Base-by-base conservation (phyloP, 495 filamentous ascomycete genomes). In the Trichoderma asperelloides region DNA sequence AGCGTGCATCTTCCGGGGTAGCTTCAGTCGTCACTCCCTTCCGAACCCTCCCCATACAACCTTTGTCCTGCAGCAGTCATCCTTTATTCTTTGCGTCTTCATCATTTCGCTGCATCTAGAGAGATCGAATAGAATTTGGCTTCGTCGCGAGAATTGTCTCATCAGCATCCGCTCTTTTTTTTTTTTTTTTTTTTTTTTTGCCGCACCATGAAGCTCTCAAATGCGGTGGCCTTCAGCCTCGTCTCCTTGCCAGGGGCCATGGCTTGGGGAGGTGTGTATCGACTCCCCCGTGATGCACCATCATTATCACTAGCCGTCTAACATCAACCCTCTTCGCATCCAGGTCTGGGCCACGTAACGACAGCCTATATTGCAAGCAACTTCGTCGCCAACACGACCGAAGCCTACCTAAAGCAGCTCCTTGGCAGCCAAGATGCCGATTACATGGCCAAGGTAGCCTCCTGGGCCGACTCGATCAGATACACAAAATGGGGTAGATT, bases 381-480 rank as follows among this genome's bases (percentile, higher is more conserved):
- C 71, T 77, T 83, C 68, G 78, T 82, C 15, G 73, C 75, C 8
- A 71, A 73, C 18, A 39, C 70, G 37, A 83, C 81, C 0, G 69
- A 77, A 13, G 39, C 74, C 45, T 81, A 75, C 67, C 76, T 83
- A 63, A 77, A 83, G 67, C 68, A 68, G 21, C 68, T 83, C 66
- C 70, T 83, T 37, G 66, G 72, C 70, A 82, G 81, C 71, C 66
- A 76, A 70, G 81, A 82, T 7, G 67, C 73, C 49, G 77, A 84
- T 66, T 87, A 85, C 70, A 80, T 89, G 60, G 84, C 85, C 47
- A 78, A 79, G 57, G 81, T 87, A 15, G 84, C 87, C 2, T 87
- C 83, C 2, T 89, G 87, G 87, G 85, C 87, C 16, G 87, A 89
- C 75, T 81, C 78, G 64, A 82, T 85, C 71, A 78, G 84, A 30